phyloP scores from a whole-genome alignment of 352 stramenopile genomes.

The Phytophthora citricola region DNA sequence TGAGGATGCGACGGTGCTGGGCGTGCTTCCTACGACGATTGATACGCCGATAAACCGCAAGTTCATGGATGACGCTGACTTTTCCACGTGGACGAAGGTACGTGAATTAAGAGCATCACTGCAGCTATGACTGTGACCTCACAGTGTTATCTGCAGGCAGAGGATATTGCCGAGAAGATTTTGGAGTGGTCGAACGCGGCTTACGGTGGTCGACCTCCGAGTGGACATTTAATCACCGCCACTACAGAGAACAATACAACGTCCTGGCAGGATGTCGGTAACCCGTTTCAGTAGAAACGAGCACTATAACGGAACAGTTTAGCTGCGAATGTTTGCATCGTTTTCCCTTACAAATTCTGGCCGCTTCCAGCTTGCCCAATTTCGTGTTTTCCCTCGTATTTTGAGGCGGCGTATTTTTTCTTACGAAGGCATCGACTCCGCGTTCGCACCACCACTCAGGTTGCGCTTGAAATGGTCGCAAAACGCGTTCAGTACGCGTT shows the following conservation, averaged over 20 bases:
- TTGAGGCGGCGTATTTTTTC: neutral
- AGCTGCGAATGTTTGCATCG: constrained; percentile 9
- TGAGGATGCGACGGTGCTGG: constrained; percentile 55
- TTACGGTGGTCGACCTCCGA: constrained; percentile 50
- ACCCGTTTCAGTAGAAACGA: constrained; percentile 65
- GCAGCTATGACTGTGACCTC: neutral
- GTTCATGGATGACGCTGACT: constrained; percentile 87
- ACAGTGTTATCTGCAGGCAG: constrained; percentile 36
- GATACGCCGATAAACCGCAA: constrained; percentile 92
- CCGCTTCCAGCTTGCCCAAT: constrained; percentile 1
- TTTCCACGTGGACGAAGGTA: constrained; percentile 85
- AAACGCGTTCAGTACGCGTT: constrained; percentile 74
- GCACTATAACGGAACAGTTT: neutral
- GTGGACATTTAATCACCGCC: constrained; percentile 77
- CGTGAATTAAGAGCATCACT: neutral
- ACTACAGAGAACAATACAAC: constrained; percentile 64
- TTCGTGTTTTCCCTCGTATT: neutral
- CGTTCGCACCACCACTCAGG: constrained; percentile 28
- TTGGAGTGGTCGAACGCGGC: constrained; percentile 67
- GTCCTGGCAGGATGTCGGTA: constrained; percentile 72
- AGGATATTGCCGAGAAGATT: constrained; percentile 82
- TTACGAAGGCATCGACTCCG: constrained; percentile 22
- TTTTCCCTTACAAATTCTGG: constrained; percentile 24
- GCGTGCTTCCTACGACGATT: constrained; percentile 82
- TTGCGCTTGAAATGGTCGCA: constrained; percentile 83